These are phyloP conservation scores for Tolypocladium paradoxum DNA, from an alignment of 2,329 filamentous ascomycete species.

Conservation along the genomic window DNA sequence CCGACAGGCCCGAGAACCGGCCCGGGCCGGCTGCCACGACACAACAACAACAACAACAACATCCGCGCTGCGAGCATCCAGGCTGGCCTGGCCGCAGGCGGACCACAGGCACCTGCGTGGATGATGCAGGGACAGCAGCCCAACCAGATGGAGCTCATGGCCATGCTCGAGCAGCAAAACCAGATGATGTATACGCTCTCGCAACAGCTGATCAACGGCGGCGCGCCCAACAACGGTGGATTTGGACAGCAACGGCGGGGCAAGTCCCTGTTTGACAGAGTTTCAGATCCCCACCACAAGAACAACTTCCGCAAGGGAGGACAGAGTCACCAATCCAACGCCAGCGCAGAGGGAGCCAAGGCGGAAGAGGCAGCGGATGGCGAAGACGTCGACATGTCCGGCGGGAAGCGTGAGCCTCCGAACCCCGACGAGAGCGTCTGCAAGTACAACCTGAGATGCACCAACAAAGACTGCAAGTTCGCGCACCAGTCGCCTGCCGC, in stretches of 20 bases:
- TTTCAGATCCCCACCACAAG: slow-evolving; percentile 40
- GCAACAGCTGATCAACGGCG: slow-evolving; percentile 49
- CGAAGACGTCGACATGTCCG: slow-evolving; percentile 55
- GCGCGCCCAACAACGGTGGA: slow-evolving; percentile 33
- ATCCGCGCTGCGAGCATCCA: slow-evolving; percentile 39
- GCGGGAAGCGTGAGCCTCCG: slow-evolving; percentile 39
- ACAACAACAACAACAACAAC: slow-evolving; percentile 26
- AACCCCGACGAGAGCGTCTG: slow-evolving; percentile 63
- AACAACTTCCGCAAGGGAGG: slow-evolving; percentile 41
- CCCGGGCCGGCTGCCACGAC: slow-evolving; percentile 36
- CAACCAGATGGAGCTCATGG: slow-evolving; percentile 50
- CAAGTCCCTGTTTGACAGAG: slow-evolving; percentile 65
- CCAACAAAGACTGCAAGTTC: slow-evolving; percentile 81
- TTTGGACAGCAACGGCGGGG: slow-evolving; percentile 28
- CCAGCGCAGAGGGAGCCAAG: slow-evolving; percentile 21
- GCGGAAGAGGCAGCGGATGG: slow-evolving; percentile 26
- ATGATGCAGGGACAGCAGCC: slow-evolving; percentile 36
- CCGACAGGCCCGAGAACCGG: slow-evolving; percentile 60
- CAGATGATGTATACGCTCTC: slow-evolving; percentile 73
- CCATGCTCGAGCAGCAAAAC: slow-evolving; percentile 79
- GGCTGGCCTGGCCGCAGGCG: slow-evolving; percentile 31
- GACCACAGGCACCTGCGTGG: slow-evolving; percentile 28
- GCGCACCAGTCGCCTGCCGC: slow-evolving; percentile 91
- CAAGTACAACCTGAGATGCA: slow-evolving; percentile 82
- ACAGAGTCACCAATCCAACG: slow-evolving; percentile 27